Conservation (phyloP, 305 asterid species). For the Fraxinus albicans region DNA sequence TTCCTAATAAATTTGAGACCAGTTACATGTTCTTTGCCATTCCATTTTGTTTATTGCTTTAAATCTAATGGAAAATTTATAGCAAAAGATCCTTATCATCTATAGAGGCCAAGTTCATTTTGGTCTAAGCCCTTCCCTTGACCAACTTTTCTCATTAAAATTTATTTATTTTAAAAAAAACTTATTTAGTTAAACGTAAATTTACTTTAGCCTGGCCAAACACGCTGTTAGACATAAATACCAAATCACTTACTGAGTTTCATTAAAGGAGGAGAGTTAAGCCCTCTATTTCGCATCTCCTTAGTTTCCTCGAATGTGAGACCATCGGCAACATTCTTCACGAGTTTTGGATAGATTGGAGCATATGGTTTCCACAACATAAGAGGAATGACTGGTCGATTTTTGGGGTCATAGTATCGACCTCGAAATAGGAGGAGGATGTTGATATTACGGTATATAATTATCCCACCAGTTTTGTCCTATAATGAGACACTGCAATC, state of each 20-base stretch:
- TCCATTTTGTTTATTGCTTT: neutral
- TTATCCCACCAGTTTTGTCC: slow-evolving; percentile 85
- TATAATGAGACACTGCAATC: slow-evolving; percentile 51
- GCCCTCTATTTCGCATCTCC: slow-evolving; percentile 69
- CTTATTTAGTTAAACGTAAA: neutral
- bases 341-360: slow-evolving; percentile 86
- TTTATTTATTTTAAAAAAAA: neutral
- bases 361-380: slow-evolving; percentile 87
- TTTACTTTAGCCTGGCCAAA: neutral
- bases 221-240: neutral
- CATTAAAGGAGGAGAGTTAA: slow-evolving; percentile 66
- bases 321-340: slow-evolving; percentile 76
- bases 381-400: slow-evolving; percentile 55
- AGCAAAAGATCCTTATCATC: neutral
- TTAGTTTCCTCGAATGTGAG: slow-evolving; percentile 80
- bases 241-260: slow-evolving; percentile 61
- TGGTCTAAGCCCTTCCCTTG: neutral
- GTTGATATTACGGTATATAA: slow-evolving; percentile 64
- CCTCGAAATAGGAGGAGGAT: slow-evolving; percentile 70
- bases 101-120: neutral
- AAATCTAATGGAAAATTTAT: neutral
- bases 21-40: neutral
- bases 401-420: slow-evolving; percentile 62
- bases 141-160: neutral
- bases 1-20: neutral